Base-by-base conservation (phyloP, 345 rosid species). In the Crucihimalaya himalaica region DNA sequence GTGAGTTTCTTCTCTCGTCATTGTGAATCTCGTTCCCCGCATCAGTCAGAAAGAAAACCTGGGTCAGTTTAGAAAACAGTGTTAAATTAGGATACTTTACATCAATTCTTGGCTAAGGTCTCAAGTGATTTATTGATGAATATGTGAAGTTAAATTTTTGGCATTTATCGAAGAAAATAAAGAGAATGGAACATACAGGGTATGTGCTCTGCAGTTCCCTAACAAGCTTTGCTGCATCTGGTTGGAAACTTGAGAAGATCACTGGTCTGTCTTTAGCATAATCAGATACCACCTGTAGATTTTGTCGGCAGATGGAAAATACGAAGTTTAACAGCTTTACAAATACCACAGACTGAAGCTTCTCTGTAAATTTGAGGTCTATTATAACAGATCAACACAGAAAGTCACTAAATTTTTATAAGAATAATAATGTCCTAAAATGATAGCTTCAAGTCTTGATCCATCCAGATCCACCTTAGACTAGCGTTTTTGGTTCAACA, bases 181-280 rank as follows among this genome's bases (percentile, higher is more conserved):
- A 3, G 28, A 46, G 63, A 64, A 66, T 3, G 59, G 20, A 32
- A 37, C 91, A 80, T 79, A 92, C 99, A 27, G 99, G 99, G 77
- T 92, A 90, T 7, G 68, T 68, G 78, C 40, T 80, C 80, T 95
- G 99, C 25, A 92, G 70, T 71, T 90, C 86, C 76, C 86, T 78
- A 50, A 90, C 40, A 8, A 92, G 89, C 32, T 81, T 50, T 5
- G 94, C 98, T 1, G 98, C 98, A 72, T 92, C 98, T 3, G 99
- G 99, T 8, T 95, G 97, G 79, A 95, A 95, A 16, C 85, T 81
- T 35, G 99, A 95, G 84, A 95, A 95, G 64, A 90, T 83, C 61
- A 92, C 82, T 31, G 94, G 88, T 64, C 98, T 84, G 13, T 74
- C 86, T 46, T 82, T 69, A 10, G 82, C 96, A 78, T 66, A 79